Base-by-base conservation (phyloP, 169 alveolate species). In the Plasmodium sp. region DNA sequence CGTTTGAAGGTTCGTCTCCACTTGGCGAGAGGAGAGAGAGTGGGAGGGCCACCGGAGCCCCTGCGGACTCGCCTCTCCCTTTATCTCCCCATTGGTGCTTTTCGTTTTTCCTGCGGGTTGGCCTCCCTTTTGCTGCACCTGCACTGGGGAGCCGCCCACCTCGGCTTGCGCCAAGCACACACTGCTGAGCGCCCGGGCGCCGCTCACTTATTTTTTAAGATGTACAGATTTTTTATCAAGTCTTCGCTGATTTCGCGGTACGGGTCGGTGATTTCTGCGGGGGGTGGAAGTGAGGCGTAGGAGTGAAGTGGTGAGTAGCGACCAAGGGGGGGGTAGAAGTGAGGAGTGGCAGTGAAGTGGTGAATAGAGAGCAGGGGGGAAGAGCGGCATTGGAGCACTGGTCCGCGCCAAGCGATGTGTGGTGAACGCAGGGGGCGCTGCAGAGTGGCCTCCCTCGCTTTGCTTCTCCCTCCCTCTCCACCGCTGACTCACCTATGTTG, bases 241-340 rank as follows among this genome's bases (percentile, higher is more conserved):
- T 86, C 86, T 56, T 43, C 71, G 33, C 93, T 79, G 41, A 86
- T 86, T 34, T 86, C 93, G 5, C 48, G 84, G 81, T 86, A 86
- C 81, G 93, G 93, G 45, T 86, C 93, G 22, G 54, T 5, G 22
- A 86, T 56, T 10, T 86, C 93, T 86, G 77, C 77, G 72, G 18
- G 71, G 81, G 27, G 27, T 0, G 27, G 27, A 22, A 3, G 45
- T 31, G 73, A 83, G 54, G 75, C 4, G 34, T 1, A 77, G 45
- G 18, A 56, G 72, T 34, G 36, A 83, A 39, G 71, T 36, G 81
- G 14, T 0, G 75, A 62, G 7, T n/a, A 62, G 12, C 36, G 3
- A 27, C 7, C 9, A n/a, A 14, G 14, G 34, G 34, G 27, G 27
- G 27, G 27, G n/a, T n/a, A n/a, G n/a, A n/a, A 3, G 45, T 31